phyloP scores from a whole-genome alignment of 371 early-diverging fungal genomes.

The Homolaphlyctis polyrhiza region DNA sequence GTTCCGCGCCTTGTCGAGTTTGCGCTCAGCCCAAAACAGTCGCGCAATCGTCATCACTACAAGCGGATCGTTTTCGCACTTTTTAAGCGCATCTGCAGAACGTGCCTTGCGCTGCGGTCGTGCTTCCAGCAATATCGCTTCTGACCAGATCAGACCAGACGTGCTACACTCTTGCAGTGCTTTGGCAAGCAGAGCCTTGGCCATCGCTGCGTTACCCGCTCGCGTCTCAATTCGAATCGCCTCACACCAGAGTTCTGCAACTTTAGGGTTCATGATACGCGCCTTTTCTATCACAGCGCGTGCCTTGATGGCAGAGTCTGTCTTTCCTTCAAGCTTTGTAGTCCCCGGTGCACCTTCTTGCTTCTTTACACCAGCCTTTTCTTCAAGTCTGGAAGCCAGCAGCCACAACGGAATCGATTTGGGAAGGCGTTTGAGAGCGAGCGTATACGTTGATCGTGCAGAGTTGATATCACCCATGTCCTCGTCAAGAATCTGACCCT shows the following conservation, averaged over 20 bases:
- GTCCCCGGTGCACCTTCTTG: no score
- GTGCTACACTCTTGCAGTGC: constrained; percentile 89
- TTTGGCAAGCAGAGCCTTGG: constrained; percentile 76
- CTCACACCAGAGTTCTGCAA: constrained; percentile 81
- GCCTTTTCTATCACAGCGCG: constrained; percentile 84
- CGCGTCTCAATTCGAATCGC: constrained; percentile 78
- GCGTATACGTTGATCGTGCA: constrained; percentile 74
- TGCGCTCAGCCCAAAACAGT: constrained; percentile 89
- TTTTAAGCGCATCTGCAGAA: constrained; percentile 87
- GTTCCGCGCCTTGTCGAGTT: constrained; percentile 84
- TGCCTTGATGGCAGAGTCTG: constrained; percentile 72
- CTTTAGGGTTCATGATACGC: constrained; percentile 77
- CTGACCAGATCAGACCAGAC: constrained; percentile 84
- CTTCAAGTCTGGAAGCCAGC: constrained; percentile 72
- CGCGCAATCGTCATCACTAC: constrained; percentile 84
- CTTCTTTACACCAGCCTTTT: constrained; percentile 58
- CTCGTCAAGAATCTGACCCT: constrained; percentile 70
- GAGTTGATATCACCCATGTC: constrained; percentile 42
- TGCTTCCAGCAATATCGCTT: constrained; percentile 81
- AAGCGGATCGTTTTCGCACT: constrained; percentile 78
- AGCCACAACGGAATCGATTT: constrained; percentile 74
- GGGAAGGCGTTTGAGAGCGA: constrained; percentile 75
- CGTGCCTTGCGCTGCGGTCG: constrained; percentile 83
- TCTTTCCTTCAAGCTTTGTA: constrained; percentile 71
- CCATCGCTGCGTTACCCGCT: constrained; percentile 63